Percentiles rank a stretch among this genome's conserved stretches.
Conservation (phyloP, 306 rosid species). For the Pachyrhizus erosus region DNA sequence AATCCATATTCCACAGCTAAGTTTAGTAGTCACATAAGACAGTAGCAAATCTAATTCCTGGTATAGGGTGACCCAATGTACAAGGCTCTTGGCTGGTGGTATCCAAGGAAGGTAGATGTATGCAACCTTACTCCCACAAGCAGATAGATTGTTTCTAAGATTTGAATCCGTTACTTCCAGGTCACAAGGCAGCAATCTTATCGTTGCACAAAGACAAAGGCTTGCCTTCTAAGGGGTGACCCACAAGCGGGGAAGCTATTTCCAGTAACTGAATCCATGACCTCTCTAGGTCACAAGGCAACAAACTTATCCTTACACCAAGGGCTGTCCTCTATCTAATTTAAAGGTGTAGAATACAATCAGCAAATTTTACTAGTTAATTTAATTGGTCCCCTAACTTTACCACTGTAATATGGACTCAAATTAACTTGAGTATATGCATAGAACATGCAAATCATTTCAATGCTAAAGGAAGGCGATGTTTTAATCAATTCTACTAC, state of each 20-base stretch:
- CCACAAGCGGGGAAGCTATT: background rate
- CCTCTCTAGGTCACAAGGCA: background rate
- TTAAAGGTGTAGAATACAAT: slow-evolving; percentile 13
- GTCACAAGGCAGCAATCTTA: background rate
- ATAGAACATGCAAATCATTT: slow-evolving; percentile 7
- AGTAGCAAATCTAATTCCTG: background rate
- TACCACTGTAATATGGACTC: background rate
- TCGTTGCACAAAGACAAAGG: no score
- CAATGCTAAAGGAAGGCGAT: background rate
- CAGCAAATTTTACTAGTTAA: background rate
- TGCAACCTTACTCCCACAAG: background rate
- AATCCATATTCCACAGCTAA: slow-evolving; percentile 24
- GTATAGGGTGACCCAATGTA: background rate
- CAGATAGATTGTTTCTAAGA: background rate
- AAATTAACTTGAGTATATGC: background rate
- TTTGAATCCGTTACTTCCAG: background rate
- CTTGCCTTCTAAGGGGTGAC: background rate
- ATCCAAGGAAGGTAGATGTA: background rate
- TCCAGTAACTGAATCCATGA: background rate
- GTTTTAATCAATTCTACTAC: background rate
- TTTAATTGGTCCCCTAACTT: background rate
- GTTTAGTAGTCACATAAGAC: background rate
- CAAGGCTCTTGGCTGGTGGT: background rate
- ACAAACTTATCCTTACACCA: background rate
- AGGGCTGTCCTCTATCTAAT: background rate